These are phyloP conservation scores for Fonsecaea erecta DNA, from an alignment of 2,329 filamentous ascomycete genomes.

Conservation along the genomic window DNA sequence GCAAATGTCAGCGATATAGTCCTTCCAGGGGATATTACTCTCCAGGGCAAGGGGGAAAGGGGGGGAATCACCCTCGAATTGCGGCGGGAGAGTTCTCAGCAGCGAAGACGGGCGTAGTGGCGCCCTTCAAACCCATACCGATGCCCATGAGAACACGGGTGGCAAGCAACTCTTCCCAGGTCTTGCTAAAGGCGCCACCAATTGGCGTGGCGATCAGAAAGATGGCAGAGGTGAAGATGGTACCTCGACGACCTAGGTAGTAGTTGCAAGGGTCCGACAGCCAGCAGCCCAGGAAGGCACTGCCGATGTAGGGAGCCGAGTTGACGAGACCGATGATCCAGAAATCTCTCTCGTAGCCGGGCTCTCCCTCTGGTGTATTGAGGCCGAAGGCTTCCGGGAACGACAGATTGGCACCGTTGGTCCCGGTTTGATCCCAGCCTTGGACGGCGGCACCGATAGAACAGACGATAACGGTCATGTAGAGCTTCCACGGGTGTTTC, in stretches of 20 bases:
- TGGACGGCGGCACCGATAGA: conserved; percentile 52
- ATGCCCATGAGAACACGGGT: conserved; percentile 41
- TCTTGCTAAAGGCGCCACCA: conserved; percentile 38
- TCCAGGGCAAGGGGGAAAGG: no score
- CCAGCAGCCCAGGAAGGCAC: conserved; percentile 58
- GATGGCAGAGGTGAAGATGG: conserved; percentile 42
- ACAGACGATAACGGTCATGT: conserved; percentile 47
- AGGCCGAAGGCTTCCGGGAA: conserved; percentile 47
- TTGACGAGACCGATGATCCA: conserved; percentile 56
- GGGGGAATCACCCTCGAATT: conserved; percentile 32
- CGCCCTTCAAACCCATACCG: conserved; percentile 42
- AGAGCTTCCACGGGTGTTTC: conserved; percentile 45
- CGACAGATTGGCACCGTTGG: conserved; percentile 52
- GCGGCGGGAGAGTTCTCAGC: conserved; percentile 39
- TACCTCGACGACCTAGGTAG: conserved; percentile 40
- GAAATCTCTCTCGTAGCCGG: conserved; percentile 35
- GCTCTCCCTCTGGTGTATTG: conserved; percentile 29
- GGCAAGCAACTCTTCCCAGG: conserved; percentile 40
- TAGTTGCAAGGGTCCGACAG: conserved; percentile 41
- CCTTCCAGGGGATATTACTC: no score
- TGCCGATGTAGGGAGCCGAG: conserved; percentile 62
- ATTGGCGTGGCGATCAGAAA: conserved; percentile 41
- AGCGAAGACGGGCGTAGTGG: conserved; percentile 40
- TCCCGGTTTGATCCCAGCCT: conserved; percentile 52
- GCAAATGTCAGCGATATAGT: background rate